Percentiles rank a stretch among this genome's conserved stretches.
These are phyloP conservation scores for Penicillium sp. DNA, from an alignment of 2,329 filamentous ascomycete species.

Conservation along the genomic window DNA sequence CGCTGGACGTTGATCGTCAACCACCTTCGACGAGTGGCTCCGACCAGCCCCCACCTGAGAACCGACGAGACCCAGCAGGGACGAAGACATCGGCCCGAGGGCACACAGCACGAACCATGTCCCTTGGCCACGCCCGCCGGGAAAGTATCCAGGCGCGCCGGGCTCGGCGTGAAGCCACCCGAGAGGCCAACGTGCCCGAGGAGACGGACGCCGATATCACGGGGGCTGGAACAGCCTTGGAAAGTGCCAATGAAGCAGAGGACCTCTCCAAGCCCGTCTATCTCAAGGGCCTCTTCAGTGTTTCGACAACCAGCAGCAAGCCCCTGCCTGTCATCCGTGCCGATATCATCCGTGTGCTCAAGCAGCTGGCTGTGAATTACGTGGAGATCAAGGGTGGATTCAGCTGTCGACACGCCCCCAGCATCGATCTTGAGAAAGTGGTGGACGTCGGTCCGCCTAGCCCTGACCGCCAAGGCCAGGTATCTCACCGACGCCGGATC, in stretches of 20 bases:
- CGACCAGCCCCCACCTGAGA: conserved; percentile 59
- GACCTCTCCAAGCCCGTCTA: conserved; percentile 83
- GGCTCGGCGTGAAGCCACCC: conserved; percentile 63
- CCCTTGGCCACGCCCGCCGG: conserved; percentile 77
- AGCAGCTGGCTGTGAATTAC: conserved; percentile 83
- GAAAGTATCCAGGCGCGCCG: conserved; percentile 90
- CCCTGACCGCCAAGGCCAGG: conserved; percentile 44
- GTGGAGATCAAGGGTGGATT: conserved; percentile 92
- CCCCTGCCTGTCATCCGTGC: conserved; percentile 76
- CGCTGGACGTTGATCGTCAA: conserved; percentile 52
- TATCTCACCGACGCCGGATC: conserved; percentile 67
- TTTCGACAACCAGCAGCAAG: conserved; percentile 91
- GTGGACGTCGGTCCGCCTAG: conserved; percentile 57
- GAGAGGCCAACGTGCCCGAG: conserved; percentile 75
- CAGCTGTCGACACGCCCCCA: conserved; percentile 78
- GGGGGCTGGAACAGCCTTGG: conserved; percentile 46
- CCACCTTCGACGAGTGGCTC: conserved; percentile 72
- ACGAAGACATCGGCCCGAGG: conserved; percentile 49
- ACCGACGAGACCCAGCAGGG: conserved; percentile 41
- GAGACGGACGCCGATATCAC: conserved; percentile 79
- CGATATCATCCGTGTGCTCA: conserved; percentile 85
- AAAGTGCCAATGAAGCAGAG: conserved; percentile 55
- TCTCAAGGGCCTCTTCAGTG: conserved; percentile 93
- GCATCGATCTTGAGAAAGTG: conserved; percentile 76
- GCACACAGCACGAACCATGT: conserved; percentile 71